Percentiles rank a stretch among this genome's conserved stretches.
Evolutionary conservation across 108 stramenopile species (phyloP).

Genomic region (Aurantiochytrium sp.): DNA sequence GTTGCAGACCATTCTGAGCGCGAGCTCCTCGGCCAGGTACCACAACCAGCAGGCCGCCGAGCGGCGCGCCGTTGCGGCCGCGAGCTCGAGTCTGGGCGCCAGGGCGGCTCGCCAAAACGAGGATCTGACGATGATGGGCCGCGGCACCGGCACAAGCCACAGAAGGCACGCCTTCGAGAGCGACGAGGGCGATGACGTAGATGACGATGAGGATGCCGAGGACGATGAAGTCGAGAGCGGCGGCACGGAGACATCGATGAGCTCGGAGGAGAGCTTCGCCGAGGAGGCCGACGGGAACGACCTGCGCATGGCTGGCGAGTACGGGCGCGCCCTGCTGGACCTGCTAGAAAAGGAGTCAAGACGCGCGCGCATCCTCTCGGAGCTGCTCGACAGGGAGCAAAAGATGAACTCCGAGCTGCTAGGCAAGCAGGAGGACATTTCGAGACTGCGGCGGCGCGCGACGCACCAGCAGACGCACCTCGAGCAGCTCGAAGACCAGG

Average conservation of each 20-base stretch:
- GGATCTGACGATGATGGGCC: too few relatives aligned
- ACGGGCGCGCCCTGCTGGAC: neutral
- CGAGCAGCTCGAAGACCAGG: neutral
- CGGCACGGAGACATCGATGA: too few relatives aligned
- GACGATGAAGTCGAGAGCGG: neutral
- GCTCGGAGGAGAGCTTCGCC: neutral
- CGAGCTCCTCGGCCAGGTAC: too few relatives aligned
- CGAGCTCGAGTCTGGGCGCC: too few relatives aligned
- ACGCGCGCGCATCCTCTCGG: neutral
- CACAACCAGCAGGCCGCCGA: too few relatives aligned
- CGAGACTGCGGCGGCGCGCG: neutral
- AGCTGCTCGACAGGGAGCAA: neutral
- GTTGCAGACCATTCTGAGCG: too few relatives aligned
- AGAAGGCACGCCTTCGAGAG: too few relatives aligned
- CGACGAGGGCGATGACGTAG: neutral
- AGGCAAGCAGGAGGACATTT: neutral
- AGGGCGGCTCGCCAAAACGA: too few relatives aligned
- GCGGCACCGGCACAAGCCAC: too few relatives aligned
- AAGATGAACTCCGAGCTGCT: neutral
- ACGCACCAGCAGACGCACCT: neutral
- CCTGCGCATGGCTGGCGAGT: neutral
- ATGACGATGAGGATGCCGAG: neutral
- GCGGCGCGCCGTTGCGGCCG: too few relatives aligned
- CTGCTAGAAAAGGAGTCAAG: neutral
- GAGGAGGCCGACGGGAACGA: neutral